phyloP scores from a whole-genome alignment of 2,329 filamentous ascomycete genomes.

The Colletotrichum truncatum region DNA sequence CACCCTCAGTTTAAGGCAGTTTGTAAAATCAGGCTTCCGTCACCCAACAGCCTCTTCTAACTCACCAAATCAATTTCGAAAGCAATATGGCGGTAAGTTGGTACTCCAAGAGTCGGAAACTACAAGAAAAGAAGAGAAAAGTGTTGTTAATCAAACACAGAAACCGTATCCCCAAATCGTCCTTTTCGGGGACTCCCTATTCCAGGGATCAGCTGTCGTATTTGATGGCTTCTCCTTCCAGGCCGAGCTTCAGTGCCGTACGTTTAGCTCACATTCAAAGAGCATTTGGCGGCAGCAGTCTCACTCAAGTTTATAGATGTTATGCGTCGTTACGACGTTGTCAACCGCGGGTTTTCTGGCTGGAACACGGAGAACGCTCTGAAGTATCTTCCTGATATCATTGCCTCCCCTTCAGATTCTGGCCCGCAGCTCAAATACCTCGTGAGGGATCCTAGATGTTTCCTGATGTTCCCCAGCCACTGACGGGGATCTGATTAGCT shows the following conservation, averaged over 20 bases:
- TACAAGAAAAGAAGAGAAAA: not conserved
- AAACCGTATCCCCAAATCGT: constrained; percentile 74
- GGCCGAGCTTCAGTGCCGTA: constrained; percentile 75
- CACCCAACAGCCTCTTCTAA: too few species aligned
- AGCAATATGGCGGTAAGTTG: constrained; percentile 1
- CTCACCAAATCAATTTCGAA: too few species aligned
- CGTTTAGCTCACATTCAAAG: constrained; percentile 49
- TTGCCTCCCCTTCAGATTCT: constrained; percentile 69
- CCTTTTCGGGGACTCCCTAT: constrained; percentile 90
- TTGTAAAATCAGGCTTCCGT: too few species aligned
- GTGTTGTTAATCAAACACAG: not conserved
- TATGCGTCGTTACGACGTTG: constrained; percentile 80
- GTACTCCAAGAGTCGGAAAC: not conserved
- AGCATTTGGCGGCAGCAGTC: constrained; percentile 46
- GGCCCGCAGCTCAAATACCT: constrained; percentile 73
- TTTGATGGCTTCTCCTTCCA: constrained; percentile 78
- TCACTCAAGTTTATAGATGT: constrained; percentile 63
- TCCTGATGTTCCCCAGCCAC: not conserved
- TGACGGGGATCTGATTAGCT: constrained; percentile 39
- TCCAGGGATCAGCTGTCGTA: constrained; percentile 72
- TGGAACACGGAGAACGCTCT: constrained; percentile 85
- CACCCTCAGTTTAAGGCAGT: too few species aligned
- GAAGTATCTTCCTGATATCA: constrained; percentile 72
- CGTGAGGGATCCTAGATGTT: constrained; percentile 51
- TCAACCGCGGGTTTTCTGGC: constrained; percentile 89